Percentiles rank a stretch among this genome's conserved stretches.
Conservation (phyloP, 305 asterid genomes). For the Fraxinus sp. region DNA sequence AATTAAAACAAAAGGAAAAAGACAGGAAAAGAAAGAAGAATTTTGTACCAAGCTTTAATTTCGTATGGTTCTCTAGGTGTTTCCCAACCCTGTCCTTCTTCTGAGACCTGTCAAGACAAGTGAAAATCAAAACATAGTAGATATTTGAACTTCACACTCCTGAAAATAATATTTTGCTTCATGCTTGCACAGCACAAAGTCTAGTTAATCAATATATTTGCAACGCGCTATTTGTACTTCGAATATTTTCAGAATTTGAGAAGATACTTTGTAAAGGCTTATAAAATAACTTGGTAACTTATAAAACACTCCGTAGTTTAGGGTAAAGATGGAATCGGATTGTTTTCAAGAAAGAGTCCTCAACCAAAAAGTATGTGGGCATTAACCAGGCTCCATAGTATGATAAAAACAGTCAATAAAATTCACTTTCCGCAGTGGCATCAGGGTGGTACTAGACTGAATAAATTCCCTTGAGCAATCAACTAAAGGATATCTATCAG, state of each 20-base stretch:
- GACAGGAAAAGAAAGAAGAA: conserved; percentile 4
- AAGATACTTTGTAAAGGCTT: not conserved
- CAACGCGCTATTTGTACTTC: not conserved
- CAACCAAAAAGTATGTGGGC: not conserved
- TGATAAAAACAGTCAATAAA: not conserved
- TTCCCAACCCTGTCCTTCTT: conserved; percentile 96
- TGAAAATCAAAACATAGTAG: conserved; percentile 19
- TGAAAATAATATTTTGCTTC: not conserved
- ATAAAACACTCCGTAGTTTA: not conserved
- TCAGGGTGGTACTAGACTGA: not conserved
- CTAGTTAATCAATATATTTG: not conserved
- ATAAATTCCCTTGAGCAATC: not conserved
- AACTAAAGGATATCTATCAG: not conserved
- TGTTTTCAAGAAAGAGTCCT: not conserved
- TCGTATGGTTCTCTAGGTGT: conserved; percentile 94
- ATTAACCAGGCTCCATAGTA: not conserved
- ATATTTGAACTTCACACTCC: not conserved
- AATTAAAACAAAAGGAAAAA: not conserved
- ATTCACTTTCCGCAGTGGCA: not conserved
- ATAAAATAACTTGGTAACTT: not conserved
- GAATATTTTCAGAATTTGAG: not conserved
- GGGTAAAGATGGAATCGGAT: not conserved
- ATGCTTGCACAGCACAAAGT: not conserved
- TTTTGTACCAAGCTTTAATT: conserved; percentile 73
- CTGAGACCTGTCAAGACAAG: conserved; percentile 57